Base-by-base conservation (phyloP, 2,329 filamentous ascomycete species). In the Fusarium zealandicum region DNA sequence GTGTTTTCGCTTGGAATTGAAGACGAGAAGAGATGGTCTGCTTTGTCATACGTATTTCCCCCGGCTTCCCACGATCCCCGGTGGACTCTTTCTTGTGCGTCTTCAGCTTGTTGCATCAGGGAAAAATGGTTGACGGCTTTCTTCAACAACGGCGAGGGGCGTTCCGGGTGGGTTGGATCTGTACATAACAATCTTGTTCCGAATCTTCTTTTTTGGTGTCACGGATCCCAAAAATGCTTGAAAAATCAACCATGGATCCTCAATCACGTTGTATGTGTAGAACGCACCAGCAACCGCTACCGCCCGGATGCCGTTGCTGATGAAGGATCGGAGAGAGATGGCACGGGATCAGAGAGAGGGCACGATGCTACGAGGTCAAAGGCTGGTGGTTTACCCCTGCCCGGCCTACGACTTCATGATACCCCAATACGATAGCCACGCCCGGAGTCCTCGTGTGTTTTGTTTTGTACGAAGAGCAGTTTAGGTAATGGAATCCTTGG, bases 91-190 rank as follows among this genome's bases (percentile, higher is more conserved):
- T 59, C 54, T 54, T 59, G 51, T 59, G 61, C 59, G 68, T 70
- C 66, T 68, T 69, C 61, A 68, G 65, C 66, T 69, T 70, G 64
- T 59, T 68, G 63, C 62, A 67, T 67, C 66, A 65, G 63, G 67
- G 64, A 67, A 57, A 62, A 66, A 68, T 69, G 68, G 63, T 67
- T 71, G 63, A 68, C 61, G 67, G 65, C 59, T 66, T 64, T 64
- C 69, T 65, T 66, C 63, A 69, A 70, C 61, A 68, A 70, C 59
- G 71, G 71, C 70, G 70, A 70, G 68, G 61, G 71, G 71, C 71
- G 71, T 73, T 73, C 61, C 61, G 71, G 71, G 61, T 69, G 65
- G 70, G 68, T 65, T 71, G 68, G 65, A 65, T 70, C 63, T 71
- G 67, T 73, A 70, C 61, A 68, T 69, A 68, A 66, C 57, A 63